Conservation (phyloP, 2,329 filamentous ascomycete genomes). For the Scedosporium apiospermum region DNA sequence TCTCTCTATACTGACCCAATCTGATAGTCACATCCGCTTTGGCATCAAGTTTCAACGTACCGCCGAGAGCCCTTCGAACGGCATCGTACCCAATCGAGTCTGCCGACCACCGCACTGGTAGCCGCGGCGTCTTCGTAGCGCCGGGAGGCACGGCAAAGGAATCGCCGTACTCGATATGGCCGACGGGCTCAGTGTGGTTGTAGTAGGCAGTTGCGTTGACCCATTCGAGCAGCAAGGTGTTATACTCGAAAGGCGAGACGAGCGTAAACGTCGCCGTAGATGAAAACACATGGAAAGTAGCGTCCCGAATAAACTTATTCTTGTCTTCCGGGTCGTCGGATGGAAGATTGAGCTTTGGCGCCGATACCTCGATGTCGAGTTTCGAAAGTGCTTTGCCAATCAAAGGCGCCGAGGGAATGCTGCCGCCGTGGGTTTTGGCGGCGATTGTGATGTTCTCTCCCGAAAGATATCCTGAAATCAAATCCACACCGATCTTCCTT, state of each 20-base stretch:
- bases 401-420: conserved; percentile 63
- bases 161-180: conserved; percentile 63
- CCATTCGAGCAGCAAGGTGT: conserved; percentile 65
- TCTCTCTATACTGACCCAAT: conserved; percentile 66
- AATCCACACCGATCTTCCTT: conserved; percentile 52
- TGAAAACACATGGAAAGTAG: conserved; percentile 77
- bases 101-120: conserved; percentile 76
- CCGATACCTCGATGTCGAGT: conserved; percentile 61
- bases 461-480: conserved; percentile 81
- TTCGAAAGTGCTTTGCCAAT: conserved; percentile 65
- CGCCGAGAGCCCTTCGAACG: conserved; percentile 70
- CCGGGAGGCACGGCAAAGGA: conserved; percentile 74
- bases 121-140: conserved; percentile 56
- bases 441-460: conserved; percentile 77
- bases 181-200: conserved; percentile 68
- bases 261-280: conserved; percentile 81
- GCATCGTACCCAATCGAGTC: conserved; percentile 76
- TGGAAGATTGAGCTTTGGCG: conserved; percentile 57
- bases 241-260: conserved; percentile 64
- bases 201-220: conserved; percentile 82
- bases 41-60: conserved; percentile 68
- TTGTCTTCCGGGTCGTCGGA: conserved; percentile 28
- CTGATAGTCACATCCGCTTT: conserved; percentile 65
- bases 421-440: conserved; percentile 59
- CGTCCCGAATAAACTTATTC: conserved; percentile 69